A percentile compares a stretch with the other conserved stretches of the same genome.
Evolutionary conservation across 1,284 basidiomycete genomes (phyloP).

Genomic region (Cutaneotrichosporon sp.): DNA sequence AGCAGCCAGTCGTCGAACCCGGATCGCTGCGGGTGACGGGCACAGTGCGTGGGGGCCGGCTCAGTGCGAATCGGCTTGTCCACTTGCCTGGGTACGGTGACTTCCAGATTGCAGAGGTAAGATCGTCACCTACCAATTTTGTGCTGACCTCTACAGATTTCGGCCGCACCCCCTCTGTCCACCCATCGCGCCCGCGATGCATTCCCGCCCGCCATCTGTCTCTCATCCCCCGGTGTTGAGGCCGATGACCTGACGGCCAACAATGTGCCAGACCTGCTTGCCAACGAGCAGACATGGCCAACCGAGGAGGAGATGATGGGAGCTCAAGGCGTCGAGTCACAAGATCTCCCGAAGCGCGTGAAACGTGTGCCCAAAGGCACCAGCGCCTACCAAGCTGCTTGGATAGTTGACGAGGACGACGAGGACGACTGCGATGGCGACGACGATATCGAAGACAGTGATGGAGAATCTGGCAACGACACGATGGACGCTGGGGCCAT

Average conservation of each 20-base stretch:
- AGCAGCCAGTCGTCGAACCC: constrained; percentile 26
- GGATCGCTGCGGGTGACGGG: constrained; percentile 74
- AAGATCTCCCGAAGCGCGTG: constrained; percentile 60
- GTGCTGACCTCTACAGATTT: constrained; percentile 26
- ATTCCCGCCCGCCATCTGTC: constrained; percentile 9
- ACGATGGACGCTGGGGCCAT: constrained; percentile 36
- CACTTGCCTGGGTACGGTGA: constrained; percentile 90
- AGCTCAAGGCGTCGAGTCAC: constrained; percentile 54
- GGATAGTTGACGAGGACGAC: constrained; percentile 78
- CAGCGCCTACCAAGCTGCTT: constrained; percentile 90
- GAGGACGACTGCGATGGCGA: constrained; percentile 59
- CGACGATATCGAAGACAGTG: constrained; percentile 49
- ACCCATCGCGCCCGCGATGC: not conserved
- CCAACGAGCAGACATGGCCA: constrained; percentile 98
- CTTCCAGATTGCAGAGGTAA: constrained; percentile 77
- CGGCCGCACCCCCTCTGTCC: constrained; percentile 29
- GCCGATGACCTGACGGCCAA: constrained; percentile 87
- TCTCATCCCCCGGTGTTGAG: constrained; percentile 60
- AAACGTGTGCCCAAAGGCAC: constrained; percentile 83
- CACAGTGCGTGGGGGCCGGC: constrained; percentile 72
- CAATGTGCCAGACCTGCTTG: constrained; percentile 84
- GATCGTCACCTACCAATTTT: constrained; percentile 30
- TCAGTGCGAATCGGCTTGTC: constrained; percentile 83
- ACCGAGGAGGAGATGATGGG: constrained; percentile 90
- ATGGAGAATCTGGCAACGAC: constrained; percentile 35